Percentiles rank a stretch among this genome's conserved stretches.
Evolutionary conservation across 192 early-diverging fungal species (phyloP).

Genomic region (Obelidium mucronatum): DNA sequence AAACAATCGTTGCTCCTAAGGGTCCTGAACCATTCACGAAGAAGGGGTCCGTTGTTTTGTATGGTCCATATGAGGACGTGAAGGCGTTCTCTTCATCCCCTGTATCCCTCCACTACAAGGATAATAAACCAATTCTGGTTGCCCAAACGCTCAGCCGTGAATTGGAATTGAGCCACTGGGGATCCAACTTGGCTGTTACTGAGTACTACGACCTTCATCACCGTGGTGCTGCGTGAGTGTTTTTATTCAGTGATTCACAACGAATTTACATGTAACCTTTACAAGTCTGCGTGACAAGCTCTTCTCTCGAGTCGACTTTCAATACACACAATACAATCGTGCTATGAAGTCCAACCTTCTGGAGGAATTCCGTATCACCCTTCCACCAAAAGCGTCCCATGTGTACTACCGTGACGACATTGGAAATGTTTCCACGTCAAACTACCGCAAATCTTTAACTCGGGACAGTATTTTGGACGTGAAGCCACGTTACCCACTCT

Average conservation of each 20-base stretch:
- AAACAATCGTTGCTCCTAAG: conserved; percentile 34
- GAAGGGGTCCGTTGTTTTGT: conserved; percentile 67
- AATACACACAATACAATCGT: conserved; percentile 45
- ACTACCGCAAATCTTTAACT: conserved; percentile 42
- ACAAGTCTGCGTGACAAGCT: conserved; percentile 53
- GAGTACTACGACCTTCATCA: conserved; percentile 83
- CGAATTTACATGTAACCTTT: conserved; percentile 29
- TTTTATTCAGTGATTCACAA: background rate
- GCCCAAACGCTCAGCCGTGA: conserved; percentile 68
- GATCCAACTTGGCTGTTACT: conserved; percentile 77
- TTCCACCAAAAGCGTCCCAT: conserved; percentile 76
- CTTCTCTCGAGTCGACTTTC: conserved; percentile 77
- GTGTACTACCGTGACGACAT: conserved; percentile 90
- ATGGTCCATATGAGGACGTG: conserved; percentile 74
- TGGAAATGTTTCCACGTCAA: conserved; percentile 96
- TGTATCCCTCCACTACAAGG: conserved; percentile 72
- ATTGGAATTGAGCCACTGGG: conserved; percentile 87
- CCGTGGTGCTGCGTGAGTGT: conserved; percentile 80
- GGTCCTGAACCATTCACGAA: conserved; percentile 42
- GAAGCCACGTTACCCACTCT: conserved; percentile 90
- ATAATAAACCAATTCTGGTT: conserved; percentile 64
- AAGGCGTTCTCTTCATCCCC: conserved; percentile 43
- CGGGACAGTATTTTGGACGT: conserved; percentile 71
- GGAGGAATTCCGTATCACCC: conserved; percentile 56
- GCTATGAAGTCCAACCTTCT: conserved; percentile 61